Evolutionary conservation across 768 basidiomycete species (phyloP), one percentile per base, ranked within the genome.

Genomic region (Amanita jacksonii): DNA sequence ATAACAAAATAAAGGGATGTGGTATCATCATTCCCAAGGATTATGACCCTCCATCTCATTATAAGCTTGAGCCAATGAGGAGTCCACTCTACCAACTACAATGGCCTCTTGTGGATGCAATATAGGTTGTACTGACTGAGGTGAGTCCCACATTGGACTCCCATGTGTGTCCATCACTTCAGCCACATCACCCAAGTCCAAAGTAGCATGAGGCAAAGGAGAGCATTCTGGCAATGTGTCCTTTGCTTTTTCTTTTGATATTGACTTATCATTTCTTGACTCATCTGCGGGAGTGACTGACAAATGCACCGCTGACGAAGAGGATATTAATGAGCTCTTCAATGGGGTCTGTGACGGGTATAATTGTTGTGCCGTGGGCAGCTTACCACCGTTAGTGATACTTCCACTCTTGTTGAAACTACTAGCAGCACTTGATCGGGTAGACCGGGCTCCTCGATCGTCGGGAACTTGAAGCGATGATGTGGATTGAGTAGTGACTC

Each of bases 111-210:
- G 33, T 12, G 15, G 27, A 10, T 3, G 15, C 16, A 18, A 16
- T 25, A 24, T n/a, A 8, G 43, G 24, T 28, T 12, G 12, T 28
- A 6, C 27, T 28, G 27, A 28, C 27, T 28, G 27, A 28, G 27
- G 27, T 68, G 62, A 49, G 71, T 74, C 10, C 70, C 74, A 24
- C 68, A 62, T 41, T 71, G 65, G 53, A 79, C 28, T 80, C 72
- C 53, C 69, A 76, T 46, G 66, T 65, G 51, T 76, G 54, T 15
- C 62, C 72, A 4, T 69, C 60, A 23, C 84, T 54, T 86, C 85
- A 0, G 93, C 78, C 4, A 97, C 74, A 13, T n/a, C n/a, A n/a
- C n/a, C n/a, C n/a, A 99, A 68, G 55, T 99, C 94, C 1, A 97
- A 81, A 1, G 93, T 92, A 50, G 97, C 85, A 2, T 25, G 27